Evolutionary conservation across 495 filamentous ascomycete genomes (phyloP), one percentile per base, ranked within the genome.

Genomic region (Podospora pseudoanserina): DNA sequence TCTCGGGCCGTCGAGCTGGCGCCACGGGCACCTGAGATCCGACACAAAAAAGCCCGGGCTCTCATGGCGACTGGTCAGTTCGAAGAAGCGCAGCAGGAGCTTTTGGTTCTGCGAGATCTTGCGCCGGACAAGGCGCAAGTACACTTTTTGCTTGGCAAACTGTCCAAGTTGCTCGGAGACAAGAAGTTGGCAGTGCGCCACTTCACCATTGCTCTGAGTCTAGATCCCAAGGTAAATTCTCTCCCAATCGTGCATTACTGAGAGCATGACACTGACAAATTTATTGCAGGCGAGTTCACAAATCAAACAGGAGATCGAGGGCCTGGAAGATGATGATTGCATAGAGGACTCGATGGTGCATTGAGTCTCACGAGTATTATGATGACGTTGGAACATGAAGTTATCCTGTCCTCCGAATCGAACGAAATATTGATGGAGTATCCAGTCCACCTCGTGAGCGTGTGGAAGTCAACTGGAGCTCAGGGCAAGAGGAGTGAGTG

Each of bases 111-210:
- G 67, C 92, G 94, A 76, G 92, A 96, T 67, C 83, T 96, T 65
- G 93, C 92, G 44, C 95, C 96, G 1, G 93, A 99, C 73, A 94
- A 96, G 75, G 92, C 96, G 23, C 97, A 93, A 72, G 94, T 99
- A 28, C 94, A 97, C 77, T 99, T 95, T 79, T 83, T 94, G 53
- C 85, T 98, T 3, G 95, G 93, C 15, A 92, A 89, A 77, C 79
- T 96, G 67, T 94, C 96, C 78, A 97, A 96, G 81, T 84, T 81
- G 69, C 71, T 96, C 66, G 86, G 86, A 62, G 89, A 97, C 72
- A 94, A 91, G 78, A 86, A 85, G 69, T 84, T 86, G 68, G 93
- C 96, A 54, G 92, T 99, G 64, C 88, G 91, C 72, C 92, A 97
- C 76, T 97, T 95, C 71, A 98, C 95, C 0, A 92, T 91, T 74